Base-by-base conservation (phyloP, 495 filamentous ascomycete genomes). In the Lepidopterella palustris region DNA sequence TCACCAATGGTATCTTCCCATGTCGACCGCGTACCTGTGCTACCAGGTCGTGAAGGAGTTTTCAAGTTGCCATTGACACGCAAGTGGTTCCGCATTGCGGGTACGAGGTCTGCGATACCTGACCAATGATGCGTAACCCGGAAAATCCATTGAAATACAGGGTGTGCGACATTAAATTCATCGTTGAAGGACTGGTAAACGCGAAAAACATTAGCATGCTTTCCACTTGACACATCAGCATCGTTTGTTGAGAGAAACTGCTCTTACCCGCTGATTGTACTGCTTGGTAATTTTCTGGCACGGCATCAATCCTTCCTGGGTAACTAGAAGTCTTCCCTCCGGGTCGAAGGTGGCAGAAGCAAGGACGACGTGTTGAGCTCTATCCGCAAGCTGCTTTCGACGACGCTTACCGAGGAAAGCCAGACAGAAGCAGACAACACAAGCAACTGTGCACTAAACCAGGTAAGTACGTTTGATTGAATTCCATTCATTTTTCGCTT, bases 111-210 rank as follows among this genome's bases (percentile, higher is more conserved):
- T 50, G 77, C 78, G 20, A 96, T 76, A 23, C 80, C 77, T 5
- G 71, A 67, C 91, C 91, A 96, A 69, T 89, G 82, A 23, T 84
- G 80, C 32, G 86, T 87, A 11, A 88, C 87, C 56, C 87, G 81
- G 68, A 88, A 95, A 48, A 90, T 81, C 91, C 91, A 96, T 27
- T 90, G 83, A 70, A 93, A 96, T 10, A 89, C 83, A 2, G 87
- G 84, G 67, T 96, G 90, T 13, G 80, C 80, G 40, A 85, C 83
- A 31, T 83, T 83, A 64, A 96, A 90, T 27, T 83, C 79, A 52
- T 95, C 89, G 54, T 88, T 81, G 60, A 87, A 86, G 2, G 82
- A 84, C 80, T 85, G 9, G 35, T 42, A 42, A 42, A 3, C 18
- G 35, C 35, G 35, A 65, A 52, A 53, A 20, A 48, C 3, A 21